Conservation (phyloP, 306 rosid species). For the Dalbergia cultrata region DNA sequence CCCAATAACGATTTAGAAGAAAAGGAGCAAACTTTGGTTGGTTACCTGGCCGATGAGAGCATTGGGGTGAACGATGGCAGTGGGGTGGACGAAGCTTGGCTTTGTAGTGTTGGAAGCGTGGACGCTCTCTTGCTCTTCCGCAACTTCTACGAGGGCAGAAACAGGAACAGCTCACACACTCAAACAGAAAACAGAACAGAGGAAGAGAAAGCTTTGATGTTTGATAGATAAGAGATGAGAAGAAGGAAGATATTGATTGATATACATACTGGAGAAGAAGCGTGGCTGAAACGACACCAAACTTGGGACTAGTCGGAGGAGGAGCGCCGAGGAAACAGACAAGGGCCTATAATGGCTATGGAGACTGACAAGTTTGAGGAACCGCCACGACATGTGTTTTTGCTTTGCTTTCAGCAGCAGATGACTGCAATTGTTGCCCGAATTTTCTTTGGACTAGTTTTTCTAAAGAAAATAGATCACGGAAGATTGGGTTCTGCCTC, state of each 20-base stretch:
- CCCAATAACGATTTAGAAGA: neutral
- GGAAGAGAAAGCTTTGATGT: neutral
- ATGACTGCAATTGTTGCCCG: neutral
- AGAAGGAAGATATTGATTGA: neutral
- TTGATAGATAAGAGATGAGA: neutral
- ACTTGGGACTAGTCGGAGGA: neutral
- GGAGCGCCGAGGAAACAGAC: constrained; percentile 16
- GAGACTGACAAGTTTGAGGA: constrained; percentile 53
- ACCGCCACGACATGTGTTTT: constrained; percentile 50
- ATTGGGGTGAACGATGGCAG: constrained; percentile 79
- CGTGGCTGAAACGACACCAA: constrained; percentile 46
- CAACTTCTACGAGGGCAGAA: constrained; percentile 44
- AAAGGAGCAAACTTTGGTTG: constrained; percentile 25
- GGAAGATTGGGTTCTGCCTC: no score
- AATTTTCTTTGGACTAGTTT: no score
- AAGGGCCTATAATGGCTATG: neutral
- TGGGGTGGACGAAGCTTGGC: constrained; percentile 66
- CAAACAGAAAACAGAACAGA: neutral
- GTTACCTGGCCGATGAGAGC: constrained; percentile 76
- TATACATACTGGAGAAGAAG: constrained; percentile 47
- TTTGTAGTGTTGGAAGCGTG: constrained; percentile 34
- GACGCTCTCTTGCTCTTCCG: constrained; percentile 37
- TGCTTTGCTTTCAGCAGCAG: neutral
- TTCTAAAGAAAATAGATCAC: no score
- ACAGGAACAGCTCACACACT: neutral